These are phyloP conservation scores for Saccharomycopsis javanensis DNA, from an alignment of 805 yeast genomes.

Conservation along the genomic window DNA sequence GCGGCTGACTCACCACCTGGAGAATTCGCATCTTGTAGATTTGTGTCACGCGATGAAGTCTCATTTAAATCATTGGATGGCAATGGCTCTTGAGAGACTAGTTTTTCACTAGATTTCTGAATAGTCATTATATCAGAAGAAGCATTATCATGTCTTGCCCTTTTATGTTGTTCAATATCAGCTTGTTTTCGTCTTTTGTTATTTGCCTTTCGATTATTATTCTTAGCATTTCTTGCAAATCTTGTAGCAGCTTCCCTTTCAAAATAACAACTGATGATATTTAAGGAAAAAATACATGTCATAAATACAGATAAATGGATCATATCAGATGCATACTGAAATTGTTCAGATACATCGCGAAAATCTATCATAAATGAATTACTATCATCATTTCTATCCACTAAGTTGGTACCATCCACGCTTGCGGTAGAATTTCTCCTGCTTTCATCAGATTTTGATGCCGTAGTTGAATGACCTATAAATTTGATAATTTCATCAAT, in stretches of 20 bases:
- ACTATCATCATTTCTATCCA: constrained; percentile 7
- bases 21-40: background rate
- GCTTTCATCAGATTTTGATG: no score
- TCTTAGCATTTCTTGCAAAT: background rate
- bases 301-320: constrained; percentile 33
- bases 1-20: background rate
- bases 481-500: background rate
- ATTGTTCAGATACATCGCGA: constrained; percentile 36
- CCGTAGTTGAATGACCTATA: background rate
- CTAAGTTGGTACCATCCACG: background rate
- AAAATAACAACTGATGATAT: background rate
- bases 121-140: no score
- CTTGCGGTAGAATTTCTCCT: background rate
- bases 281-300: background rate
- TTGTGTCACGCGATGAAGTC: no score
- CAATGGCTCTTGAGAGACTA: no score
- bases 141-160: background rate
- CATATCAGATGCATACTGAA: constrained; percentile 52
- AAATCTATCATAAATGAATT: constrained; percentile 10
- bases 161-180: background rate
- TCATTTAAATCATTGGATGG: no score
- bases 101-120: no score
- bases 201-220: background rate
- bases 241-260: background rate
- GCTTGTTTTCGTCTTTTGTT: background rate